Percentiles rank a stretch among this genome's conserved stretches.
These are phyloP conservation scores for Erodium moschatum DNA, from an alignment of 441 rosid genomes.

Conservation along the genomic window DNA sequence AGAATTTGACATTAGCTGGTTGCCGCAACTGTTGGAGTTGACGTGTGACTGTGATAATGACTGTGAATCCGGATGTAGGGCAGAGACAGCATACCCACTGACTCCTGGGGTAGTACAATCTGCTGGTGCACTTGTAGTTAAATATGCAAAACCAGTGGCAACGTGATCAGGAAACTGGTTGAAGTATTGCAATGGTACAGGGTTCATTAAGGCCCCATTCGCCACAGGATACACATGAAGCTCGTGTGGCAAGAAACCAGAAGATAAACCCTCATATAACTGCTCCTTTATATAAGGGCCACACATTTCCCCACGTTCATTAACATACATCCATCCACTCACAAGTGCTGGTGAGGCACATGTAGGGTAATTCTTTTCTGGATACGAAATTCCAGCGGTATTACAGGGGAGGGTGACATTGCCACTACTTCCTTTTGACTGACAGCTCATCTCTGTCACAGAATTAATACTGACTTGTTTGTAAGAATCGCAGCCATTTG, in stretches of 20 bases:
- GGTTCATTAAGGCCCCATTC: slow-evolving; percentile 49
- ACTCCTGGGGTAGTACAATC: slow-evolving; percentile 18
- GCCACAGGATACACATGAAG: slow-evolving; percentile 76
- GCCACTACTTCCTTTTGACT: slow-evolving; percentile 47
- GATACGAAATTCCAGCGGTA: slow-evolving; percentile 34
- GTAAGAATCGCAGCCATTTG: slow-evolving; percentile 33
- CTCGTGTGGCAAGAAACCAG: slow-evolving; percentile 81
- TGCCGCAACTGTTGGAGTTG: slow-evolving; percentile 24
- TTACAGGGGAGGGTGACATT: slow-evolving; percentile 41
- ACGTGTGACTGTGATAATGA: slow-evolving; percentile 27
- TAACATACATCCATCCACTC: slow-evolving; percentile 82
- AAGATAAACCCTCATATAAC: slow-evolving; percentile 62
- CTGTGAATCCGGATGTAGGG: slow-evolving; percentile 22
- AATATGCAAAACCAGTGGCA: slow-evolving; percentile 66
- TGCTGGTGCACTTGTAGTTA: slow-evolving; percentile 31
- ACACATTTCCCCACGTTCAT: slow-evolving; percentile 81
- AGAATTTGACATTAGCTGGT: slow-evolving; percentile 27
- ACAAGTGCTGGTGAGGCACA: slow-evolving; percentile 36
- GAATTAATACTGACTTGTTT: slow-evolving; percentile 33
- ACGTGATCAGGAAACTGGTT: slow-evolving; percentile 86
- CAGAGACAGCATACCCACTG: slow-evolving; percentile 25
- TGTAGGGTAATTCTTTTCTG: slow-evolving; percentile 35
- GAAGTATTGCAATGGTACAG: slow-evolving; percentile 80
- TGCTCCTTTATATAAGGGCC: slow-evolving; percentile 92
- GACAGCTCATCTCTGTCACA: slow-evolving; percentile 44